Conservation (phyloP, 768 basidiomycete genomes). For the Lenzites betulinus region DNA sequence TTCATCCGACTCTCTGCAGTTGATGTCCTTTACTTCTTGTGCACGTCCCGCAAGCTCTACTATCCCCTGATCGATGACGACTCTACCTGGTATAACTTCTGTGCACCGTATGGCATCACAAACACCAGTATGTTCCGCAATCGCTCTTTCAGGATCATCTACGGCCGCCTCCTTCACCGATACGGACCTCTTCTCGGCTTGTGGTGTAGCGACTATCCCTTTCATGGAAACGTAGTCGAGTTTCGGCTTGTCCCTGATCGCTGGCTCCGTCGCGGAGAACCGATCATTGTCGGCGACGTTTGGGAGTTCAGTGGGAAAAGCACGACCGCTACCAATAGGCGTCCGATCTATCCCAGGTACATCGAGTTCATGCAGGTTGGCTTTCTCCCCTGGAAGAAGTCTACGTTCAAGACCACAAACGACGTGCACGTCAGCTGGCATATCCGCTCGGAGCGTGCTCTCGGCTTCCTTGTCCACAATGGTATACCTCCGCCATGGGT, state of each 20-base stretch:
- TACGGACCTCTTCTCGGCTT: conserved; percentile 28
- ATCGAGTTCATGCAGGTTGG: conserved; percentile 21
- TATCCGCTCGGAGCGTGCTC: conserved; percentile 12
- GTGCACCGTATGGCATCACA: conserved; percentile 19
- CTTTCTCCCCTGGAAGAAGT: conserved; percentile 1
- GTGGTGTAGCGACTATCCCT: conserved; percentile 31
- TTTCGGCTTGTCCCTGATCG: conserved; percentile 24
- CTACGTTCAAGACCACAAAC: conserved; percentile 5
- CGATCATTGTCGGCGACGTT: conserved; percentile 25
- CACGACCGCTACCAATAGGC: background rate
- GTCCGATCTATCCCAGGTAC: conserved; percentile 7
- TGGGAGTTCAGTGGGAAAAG: conserved; percentile 18
- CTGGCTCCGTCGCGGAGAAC: conserved; percentile 13
- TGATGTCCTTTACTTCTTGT: conserved; percentile 19
- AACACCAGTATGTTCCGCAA: conserved; percentile 9
- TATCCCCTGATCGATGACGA: conserved; percentile 19
- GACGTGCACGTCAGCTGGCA: conserved; percentile 19
- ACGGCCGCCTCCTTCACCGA: conserved; percentile 22
- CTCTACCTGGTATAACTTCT: conserved; percentile 22
- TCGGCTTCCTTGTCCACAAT: conserved; percentile 9
- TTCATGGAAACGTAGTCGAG: conserved; percentile 24
- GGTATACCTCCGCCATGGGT: conserved; percentile 8
- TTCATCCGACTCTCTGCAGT: conserved; percentile 14
- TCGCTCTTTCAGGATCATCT: conserved; percentile 21
- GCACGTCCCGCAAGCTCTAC: conserved; percentile 12